A percentile compares a stretch with the other conserved stretches of the same genome.
These are phyloP conservation scores for Bidens hawaiensis DNA, from an alignment of 140 eudicot genomes.

Conservation along the genomic window DNA sequence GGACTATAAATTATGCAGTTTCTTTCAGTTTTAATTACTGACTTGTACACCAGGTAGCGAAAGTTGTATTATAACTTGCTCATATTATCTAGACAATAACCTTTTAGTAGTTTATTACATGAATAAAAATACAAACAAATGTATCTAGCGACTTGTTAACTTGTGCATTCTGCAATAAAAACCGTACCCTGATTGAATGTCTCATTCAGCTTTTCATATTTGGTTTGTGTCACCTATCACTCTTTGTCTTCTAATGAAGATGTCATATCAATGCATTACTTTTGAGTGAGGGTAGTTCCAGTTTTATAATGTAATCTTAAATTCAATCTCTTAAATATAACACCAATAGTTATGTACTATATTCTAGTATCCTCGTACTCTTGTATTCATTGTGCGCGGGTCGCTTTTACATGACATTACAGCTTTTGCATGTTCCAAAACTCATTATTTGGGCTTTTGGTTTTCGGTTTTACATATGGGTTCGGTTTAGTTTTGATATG, in stretches of 20 bases:
- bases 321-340: background rate
- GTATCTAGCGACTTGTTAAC: background rate
- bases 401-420: too few species aligned
- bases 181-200: background rate
- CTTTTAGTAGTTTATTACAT: background rate
- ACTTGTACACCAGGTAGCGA: background rate
- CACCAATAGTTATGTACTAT: background rate
- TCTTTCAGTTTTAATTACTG: background rate
- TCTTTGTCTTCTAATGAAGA: slow-evolving; percentile 13
- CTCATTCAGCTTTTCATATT: background rate
- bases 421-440: too few species aligned
- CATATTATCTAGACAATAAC: background rate
- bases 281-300: background rate
- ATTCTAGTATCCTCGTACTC: too few species aligned
- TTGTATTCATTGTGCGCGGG: too few species aligned
- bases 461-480: too few species aligned
- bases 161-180: slow-evolving; percentile 3
- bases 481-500: too few species aligned
- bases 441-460: too few species aligned
- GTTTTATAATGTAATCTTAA: slow-evolving; percentile 14
- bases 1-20: too few species aligned
- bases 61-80: background rate
- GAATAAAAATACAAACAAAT: background rate
- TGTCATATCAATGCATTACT: slow-evolving; percentile 4
- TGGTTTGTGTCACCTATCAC: slow-evolving; percentile 17